Evolutionary conservation across 345 rosid genomes (phyloP), one percentile per base, ranked within the genome.

Genomic region (Gossypium anomalum): DNA sequence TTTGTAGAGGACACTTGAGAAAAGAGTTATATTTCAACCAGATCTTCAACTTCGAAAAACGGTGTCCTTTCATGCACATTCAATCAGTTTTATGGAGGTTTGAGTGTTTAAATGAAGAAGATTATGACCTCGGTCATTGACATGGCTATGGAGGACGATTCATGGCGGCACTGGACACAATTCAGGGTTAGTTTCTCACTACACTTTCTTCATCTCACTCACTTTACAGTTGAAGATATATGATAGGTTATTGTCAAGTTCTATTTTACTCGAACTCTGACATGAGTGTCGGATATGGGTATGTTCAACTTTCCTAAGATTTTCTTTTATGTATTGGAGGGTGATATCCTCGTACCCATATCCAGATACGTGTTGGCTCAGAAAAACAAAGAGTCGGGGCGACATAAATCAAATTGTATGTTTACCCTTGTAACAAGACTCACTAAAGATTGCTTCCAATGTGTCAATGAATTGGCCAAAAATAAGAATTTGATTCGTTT

Each of bases 1-100:
- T 93, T 95, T 75, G 92, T 86, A 78, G 97, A 95, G 75, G 98
- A 91, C 80, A 76, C 87, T 64, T 92, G 86, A 90, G 38, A 59
- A 59, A 23, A 59, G 5, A 25, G 38, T 25, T 23, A 25, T 15
- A 59, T 25, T 22, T 58, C 7, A 4, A 22, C 2, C 34, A 12
- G 0, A 22, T 57, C 4, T 58, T 58, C 63, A 1, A 12, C 63
- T 58, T 58, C 7, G 17, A 59, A 59, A 59, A 4, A 3, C 13
- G 1, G 65, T 69, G 74, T 76, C 80, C 73, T 47, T 79, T 79
- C 64, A 12, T 71, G 80, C 78, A 75, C 56, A 73, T 27, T 59
- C 64, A 59, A 25, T 4, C 9, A 23, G 25, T 23, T 59, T 23
- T 59, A 16, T 59, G 38, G 41, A 59, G 64, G 23, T 23, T 22